phyloP scores from a whole-genome alignment of 345 rosid species.

The Carallia pectinifolia region DNA sequence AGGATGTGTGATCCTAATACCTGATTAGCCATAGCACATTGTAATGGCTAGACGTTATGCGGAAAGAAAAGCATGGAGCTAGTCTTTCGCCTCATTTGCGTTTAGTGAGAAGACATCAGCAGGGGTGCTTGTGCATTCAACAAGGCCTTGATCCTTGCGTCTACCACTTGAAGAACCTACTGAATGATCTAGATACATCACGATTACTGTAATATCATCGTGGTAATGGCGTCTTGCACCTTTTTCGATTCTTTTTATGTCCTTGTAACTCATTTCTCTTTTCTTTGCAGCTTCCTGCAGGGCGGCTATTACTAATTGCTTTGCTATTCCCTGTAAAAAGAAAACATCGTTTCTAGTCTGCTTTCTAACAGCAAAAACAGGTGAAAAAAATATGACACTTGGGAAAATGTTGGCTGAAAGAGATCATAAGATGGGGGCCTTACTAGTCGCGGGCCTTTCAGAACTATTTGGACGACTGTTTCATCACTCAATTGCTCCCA shows the following conservation, averaged over 20 bases:
- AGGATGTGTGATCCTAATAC: background rate
- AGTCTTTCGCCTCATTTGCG: constrained; percentile 23
- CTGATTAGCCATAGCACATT: background rate
- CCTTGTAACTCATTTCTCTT: constrained; percentile 46
- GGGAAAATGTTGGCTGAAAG: background rate
- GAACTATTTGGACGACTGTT: constrained; percentile 43
- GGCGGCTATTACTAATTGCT: constrained; percentile 53
- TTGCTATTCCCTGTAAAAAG: constrained; percentile 59
- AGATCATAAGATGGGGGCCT: constrained; percentile 8
- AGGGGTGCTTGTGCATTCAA: constrained; percentile 40
- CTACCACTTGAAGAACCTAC: constrained; percentile 20
- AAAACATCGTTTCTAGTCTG: background rate
- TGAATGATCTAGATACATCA: constrained; percentile 49
- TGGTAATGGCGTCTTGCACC: constrained; percentile 62
- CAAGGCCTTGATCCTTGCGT: constrained; percentile 19
- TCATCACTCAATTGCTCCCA: constrained; percentile 60
- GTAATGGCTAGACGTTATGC: background rate
- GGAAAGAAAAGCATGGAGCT: background rate
- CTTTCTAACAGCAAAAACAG: background rate
- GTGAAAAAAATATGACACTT: too few species aligned
- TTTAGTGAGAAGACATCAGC: constrained; percentile 47
- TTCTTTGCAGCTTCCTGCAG: constrained; percentile 53
- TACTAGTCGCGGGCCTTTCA: constrained; percentile 41
- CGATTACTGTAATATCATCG: constrained; percentile 64
- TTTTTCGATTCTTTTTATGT: constrained; percentile 41